Base-by-base conservation (phyloP, 495 filamentous ascomycete species). In the Annulohypoxylon maeteangense region DNA sequence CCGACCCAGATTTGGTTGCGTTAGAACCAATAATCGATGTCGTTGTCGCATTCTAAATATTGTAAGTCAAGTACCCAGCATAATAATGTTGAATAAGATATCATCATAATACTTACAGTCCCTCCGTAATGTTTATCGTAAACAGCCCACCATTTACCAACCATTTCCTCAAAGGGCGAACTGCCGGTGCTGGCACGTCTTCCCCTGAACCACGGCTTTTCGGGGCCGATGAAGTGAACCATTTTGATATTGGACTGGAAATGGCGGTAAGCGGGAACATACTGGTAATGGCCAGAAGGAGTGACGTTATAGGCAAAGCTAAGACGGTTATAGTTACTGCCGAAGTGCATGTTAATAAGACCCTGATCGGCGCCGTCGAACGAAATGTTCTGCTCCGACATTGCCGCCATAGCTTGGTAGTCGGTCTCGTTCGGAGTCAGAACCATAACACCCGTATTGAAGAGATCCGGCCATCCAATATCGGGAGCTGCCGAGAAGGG, bases 281-380 rank as follows among this genome's bases (percentile, higher is more conserved):
- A 97, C 81, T 98, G 95, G 81, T 98, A 98, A 74, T 93, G 92
- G 27, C 90, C 93, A 70, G 91, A 95, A 4, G 94, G 94, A 2
- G 95, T 99, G 80, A 93, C 94, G 78, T 99, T 99, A 82, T 98
- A 99, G 32, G 89, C 88, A 80, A 99, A 99, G 82, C 92, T 94
- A 70, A 99, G 81, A 66, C 94, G 87, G 80, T 97, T 90, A 87
- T 89, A 98, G 20, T 75, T 81, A 72, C 91, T 87, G 67, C 85
- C 86, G 82, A 97, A 99, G 79, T 98, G 90, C 85, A 95, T 92
- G 78, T 99, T 99, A 75, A 99, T 81, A 45, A 99, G 85, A 16
- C 95, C 95, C 79, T 99, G 95, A 74, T 99, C 95, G 34, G 96
- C 95, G 23, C 95, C 96, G 81, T 99, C 95, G 74, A 99, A 99